Base-by-base conservation (phyloP, 108 stramenopile genomes). In the Cyclotella atomus region DNA sequence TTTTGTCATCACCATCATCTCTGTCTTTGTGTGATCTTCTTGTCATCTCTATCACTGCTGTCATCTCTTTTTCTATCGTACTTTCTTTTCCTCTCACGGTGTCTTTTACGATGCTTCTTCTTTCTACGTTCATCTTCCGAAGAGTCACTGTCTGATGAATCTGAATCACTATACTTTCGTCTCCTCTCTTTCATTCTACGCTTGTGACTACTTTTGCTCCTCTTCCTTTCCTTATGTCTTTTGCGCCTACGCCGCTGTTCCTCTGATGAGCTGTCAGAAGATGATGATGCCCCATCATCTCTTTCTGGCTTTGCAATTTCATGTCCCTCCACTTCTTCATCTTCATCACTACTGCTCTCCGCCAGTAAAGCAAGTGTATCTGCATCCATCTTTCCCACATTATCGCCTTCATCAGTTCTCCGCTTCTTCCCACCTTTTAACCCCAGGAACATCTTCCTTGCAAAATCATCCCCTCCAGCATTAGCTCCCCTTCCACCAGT, bases 341-440 rank as follows among this genome's bases (percentile, higher is more conserved):
- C 94, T 68, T 92, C 91, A 52, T 86, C 87, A 52, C 89, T 89
- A 59, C 87, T 90, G 43, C 82, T 86, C 27, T 87, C 89, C 52
- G 80, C 73, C 41, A 89, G 76, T 57, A 83, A 61, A 29, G 77
- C 76, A 19, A 65, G 57, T 20, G 71, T 41, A 49, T 76, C 76
- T 8, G 76, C 71, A 59, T 77, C 76, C 55, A 71, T 8, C 62
- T 35, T 24, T 49, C 66, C 85, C 8, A 54, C 82, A 20, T 27
- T 52, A 2, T 45, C 65, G 21, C 15, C 53, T 10, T 10, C 63
- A 59, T 65, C 83, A 0, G 81, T 66, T 27, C 82, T 67, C 38
- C 88, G 78, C 45, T 88, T 87, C 69, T 95, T 95, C 43, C 88
- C 86, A 17, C 68, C 72, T 62, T 95, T 95, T 54, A 95, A 65